Conservation (phyloP, 2,329 filamentous ascomycete species). For the Pseudogymnoascus verrucosus region DNA sequence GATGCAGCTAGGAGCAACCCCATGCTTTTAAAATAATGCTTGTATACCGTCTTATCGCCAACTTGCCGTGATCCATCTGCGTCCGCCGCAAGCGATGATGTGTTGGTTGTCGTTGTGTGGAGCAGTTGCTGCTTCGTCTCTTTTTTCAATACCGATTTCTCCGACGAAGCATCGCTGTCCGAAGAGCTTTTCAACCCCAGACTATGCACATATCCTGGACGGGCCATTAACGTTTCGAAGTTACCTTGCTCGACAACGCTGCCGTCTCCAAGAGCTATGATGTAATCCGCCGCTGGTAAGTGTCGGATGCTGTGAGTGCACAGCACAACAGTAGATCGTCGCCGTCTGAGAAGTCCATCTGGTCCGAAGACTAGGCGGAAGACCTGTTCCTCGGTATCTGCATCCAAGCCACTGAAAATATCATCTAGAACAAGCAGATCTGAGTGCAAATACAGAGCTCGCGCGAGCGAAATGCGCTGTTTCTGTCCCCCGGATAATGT, state of each 20-base stretch:
- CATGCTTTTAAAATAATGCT: constrained; percentile 22
- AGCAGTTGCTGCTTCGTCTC: neutral
- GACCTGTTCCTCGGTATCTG: constrained; percentile 17
- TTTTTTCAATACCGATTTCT: neutral
- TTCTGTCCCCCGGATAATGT: constrained; percentile 17
- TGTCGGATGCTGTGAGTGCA: constrained; percentile 25
- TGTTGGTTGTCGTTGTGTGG: constrained; percentile 4
- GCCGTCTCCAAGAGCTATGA: constrained; percentile 29
- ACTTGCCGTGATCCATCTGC: neutral
- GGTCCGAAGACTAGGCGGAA: constrained; percentile 15
- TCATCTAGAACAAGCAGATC: constrained; percentile 19
- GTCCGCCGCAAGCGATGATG: neutral
- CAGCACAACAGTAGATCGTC: constrained; percentile 29
- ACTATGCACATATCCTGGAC: constrained; percentile 9
- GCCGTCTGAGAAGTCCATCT: constrained; percentile 14
- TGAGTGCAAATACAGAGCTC: constrained; percentile 15
- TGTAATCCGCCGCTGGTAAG: constrained; percentile 29
- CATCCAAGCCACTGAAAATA: constrained; percentile 21
- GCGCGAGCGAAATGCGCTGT: constrained; percentile 15
- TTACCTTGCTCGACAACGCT: constrained; percentile 28
- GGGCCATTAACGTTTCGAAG: constrained; percentile 27
- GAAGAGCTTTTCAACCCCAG: neutral
- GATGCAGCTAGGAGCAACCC: constrained; percentile 11
- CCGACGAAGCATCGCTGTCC: constrained; percentile 7
- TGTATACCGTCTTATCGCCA: constrained; percentile 16